Evolutionary conservation across 176 grass and related monocot genomes (phyloP).

Genomic region (Tuctoria greenei): DNA sequence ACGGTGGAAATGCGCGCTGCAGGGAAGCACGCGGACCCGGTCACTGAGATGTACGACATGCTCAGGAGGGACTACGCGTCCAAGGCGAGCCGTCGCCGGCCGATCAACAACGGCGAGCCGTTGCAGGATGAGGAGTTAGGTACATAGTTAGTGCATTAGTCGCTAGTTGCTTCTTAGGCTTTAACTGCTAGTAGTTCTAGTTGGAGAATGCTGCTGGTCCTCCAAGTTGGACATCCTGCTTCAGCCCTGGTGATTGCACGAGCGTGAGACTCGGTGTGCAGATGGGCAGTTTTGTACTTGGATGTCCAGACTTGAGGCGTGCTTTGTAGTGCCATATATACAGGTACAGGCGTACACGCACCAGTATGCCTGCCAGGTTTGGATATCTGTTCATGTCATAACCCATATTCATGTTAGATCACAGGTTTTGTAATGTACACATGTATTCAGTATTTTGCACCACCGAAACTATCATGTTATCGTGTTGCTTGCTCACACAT

Average conservation of each 20-base stretch:
- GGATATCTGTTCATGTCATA: slow-evolving; percentile 12
- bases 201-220: not conserved
- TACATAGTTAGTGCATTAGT: slow-evolving; percentile 28
- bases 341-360: not conserved
- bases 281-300: slow-evolving; percentile 40
- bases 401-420: slow-evolving; percentile 7
- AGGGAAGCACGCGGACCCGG: slow-evolving; percentile 10
- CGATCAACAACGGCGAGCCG: slow-evolving; percentile 56
- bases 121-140: slow-evolving; percentile 33
- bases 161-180: not conserved
- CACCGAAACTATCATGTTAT: not conserved
- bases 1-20: slow-evolving; percentile 6
- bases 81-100: slow-evolving; percentile 28
- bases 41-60: slow-evolving; percentile 48
- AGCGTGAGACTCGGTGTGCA: not conserved
- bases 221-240: slow-evolving; percentile 24
- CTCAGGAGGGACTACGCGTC: slow-evolving; percentile 51
- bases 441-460: not conserved
- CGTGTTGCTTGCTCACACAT: not conserved
- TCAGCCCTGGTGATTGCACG: slow-evolving; percentile 26
- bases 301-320: slow-evolving; percentile 34
- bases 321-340: slow-evolving; percentile 10
- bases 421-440: not conserved
- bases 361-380: slow-evolving; percentile 3
- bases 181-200: slow-evolving; percentile 1